These are phyloP conservation scores for Magnolia kwangsiensis DNA, from an alignment of 164 flowering plant genomes.

Conservation along the genomic window DNA sequence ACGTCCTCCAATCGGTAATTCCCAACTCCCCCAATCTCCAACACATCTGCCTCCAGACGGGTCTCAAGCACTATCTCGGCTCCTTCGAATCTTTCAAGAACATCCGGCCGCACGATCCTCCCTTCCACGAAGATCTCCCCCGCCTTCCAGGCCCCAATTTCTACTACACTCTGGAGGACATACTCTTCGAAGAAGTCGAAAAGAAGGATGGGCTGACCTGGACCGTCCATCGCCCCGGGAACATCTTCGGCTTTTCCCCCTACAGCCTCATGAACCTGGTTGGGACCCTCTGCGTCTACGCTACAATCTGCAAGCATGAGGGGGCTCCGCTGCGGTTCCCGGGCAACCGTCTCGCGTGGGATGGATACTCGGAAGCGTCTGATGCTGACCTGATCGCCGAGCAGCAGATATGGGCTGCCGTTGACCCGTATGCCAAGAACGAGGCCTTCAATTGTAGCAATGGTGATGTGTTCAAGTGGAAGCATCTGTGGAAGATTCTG, in stretches of 20 bases:
- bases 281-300: conserved; percentile 67
- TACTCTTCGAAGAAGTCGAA: conserved; percentile 46
- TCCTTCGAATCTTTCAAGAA: conserved; percentile 40
- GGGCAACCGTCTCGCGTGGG: conserved; percentile 55
- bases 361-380: conserved; percentile 44
- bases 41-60: conserved; percentile 75
- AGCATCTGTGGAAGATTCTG: conserved; percentile 71
- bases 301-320: conserved; percentile 70
- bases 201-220: conserved; percentile 57
- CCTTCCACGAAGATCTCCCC: conserved; percentile 69
- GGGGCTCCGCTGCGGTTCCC: conserved; percentile 50
- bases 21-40: conserved; percentile 58
- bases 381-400: conserved; percentile 87
- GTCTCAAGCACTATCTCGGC: conserved; percentile 61
- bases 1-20: conserved; percentile 54
- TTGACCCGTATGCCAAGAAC: conserved; percentile 67
- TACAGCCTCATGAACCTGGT: conserved; percentile 65
- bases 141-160: conserved; percentile 53
- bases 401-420: conserved; percentile 90
- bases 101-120: conserved; percentile 45
- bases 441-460: conserved; percentile 79
- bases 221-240: conserved; percentile 64
- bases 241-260: conserved; percentile 82
- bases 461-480: conserved; percentile 85
- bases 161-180: conserved; percentile 64